Conservation (phyloP, 768 basidiomycete species). For the Candolleomyces eurysporus region DNA sequence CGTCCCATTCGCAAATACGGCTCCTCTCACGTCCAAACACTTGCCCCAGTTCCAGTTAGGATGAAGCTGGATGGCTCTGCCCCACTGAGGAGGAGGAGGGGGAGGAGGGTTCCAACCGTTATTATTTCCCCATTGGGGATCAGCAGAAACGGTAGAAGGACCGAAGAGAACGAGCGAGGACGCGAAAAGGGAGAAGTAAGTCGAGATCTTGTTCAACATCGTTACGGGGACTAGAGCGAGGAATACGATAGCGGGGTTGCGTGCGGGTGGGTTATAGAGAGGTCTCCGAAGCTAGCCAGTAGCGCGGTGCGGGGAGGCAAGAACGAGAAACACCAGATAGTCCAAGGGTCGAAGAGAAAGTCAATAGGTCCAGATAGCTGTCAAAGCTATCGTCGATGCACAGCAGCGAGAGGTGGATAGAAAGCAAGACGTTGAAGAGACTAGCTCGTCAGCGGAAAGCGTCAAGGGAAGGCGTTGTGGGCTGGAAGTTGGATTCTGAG, state of each 20-base stretch:
- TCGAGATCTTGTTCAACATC: neutral
- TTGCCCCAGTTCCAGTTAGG: constrained; percentile 24
- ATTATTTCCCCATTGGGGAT: neutral
- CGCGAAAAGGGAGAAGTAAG: neutral
- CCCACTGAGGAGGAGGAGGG: neutral
- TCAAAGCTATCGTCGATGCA: neutral
- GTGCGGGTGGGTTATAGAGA: neutral
- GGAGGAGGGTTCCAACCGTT: neutral
- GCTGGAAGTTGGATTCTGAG: neutral
- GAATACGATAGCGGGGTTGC: neutral
- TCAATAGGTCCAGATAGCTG: neutral
- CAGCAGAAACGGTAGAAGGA: neutral
- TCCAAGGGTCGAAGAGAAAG: neutral
- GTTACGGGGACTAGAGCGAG: neutral
- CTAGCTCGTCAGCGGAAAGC: neutral
- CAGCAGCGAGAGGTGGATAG: neutral
- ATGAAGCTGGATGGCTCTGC: constrained; percentile 18
- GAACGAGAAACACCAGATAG: neutral
- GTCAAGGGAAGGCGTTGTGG: neutral
- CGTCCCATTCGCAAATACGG: constrained; percentile 23
- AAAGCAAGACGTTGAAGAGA: neutral
- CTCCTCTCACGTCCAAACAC: constrained; percentile 29
- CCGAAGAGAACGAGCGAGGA: neutral
- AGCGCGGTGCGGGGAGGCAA: neutral
- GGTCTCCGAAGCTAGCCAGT: too few relatives aligned